Evolutionary conservation across 2,329 filamentous ascomycete species (phyloP), one percentile per base, ranked within the genome.

Genomic region (Onygenales sp.): DNA sequence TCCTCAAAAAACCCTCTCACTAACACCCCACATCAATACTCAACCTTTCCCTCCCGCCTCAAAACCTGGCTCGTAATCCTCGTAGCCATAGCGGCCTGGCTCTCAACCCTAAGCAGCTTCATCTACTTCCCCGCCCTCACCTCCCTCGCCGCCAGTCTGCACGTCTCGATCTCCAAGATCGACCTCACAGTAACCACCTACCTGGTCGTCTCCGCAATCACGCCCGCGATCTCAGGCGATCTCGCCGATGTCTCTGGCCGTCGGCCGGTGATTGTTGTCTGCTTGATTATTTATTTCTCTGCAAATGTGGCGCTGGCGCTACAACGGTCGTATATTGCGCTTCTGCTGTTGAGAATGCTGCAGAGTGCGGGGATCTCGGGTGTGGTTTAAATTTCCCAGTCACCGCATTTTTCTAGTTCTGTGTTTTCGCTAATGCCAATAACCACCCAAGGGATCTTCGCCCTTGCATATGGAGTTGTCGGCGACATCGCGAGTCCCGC

Each of bases 91-190:
- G 43, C 43, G 27, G 13, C 43, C 6, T 37, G 27, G 36, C 31
- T 42, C 8, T 31, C 13, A 10, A 40, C 11, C 42, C 11, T 69
- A 52, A 66, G 66, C 2, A 61, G 67, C 27, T 64, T 73, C 49
- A 70, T 70, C 46, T 71, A 71, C 57, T 68, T 69, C 52, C 69
- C 71, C 2, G 63, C 66, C 1, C 57, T 74, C 9, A 57, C 27
- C 10, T 11, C 44, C 10, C 63, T 4, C 57, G 72, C 9, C 67
- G 67, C 1, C 62, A 71, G 10, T 71, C 67, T 1, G 59, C 63
- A 9, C 70, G 69, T 54, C 56, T 70, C 52, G 61, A 21, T 45
- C 21, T 49, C 56, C 42, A 40, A 49, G 9, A 58, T 58, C 40
- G 56, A 58, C 37, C 40, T 58, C n/a, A 58, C 56, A 6, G 53